These are phyloP conservation scores for Excoecaria agallocha DNA, from an alignment of 345 rosid genomes.

Conservation along the genomic window DNA sequence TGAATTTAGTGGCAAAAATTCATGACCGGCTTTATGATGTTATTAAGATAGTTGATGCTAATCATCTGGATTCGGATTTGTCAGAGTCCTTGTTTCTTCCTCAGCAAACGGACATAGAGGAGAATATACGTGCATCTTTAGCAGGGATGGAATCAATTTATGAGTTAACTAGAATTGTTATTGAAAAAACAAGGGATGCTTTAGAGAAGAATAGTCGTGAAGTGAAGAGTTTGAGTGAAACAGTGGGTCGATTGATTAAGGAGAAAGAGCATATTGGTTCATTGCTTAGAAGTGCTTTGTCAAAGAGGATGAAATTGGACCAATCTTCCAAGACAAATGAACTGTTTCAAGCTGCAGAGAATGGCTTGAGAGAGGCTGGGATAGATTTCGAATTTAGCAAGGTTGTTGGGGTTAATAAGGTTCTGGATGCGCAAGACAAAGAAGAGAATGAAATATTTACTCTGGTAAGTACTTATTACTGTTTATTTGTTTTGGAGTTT, in stretches of 20 bases:
- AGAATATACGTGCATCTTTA: conserved; percentile 77
- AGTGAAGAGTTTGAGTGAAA: conserved; percentile 67
- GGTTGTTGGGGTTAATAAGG: conserved; percentile 39
- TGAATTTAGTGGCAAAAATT: conserved; percentile 74
- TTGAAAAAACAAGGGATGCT: conserved; percentile 55
- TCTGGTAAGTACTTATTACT: conserved; percentile 51
- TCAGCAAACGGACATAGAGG: conserved; percentile 74
- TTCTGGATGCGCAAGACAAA: conserved; percentile 36
- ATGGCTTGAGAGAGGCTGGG: conserved; percentile 77
- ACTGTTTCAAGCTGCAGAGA: conserved; percentile 79
- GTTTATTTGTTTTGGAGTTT: background rate
- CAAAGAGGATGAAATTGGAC: conserved; percentile 57
- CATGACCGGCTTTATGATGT: conserved; percentile 65
- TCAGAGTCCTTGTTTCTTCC: conserved; percentile 89
- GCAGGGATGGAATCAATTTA: conserved; percentile 92
- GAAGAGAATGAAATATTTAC: conserved; percentile 78
- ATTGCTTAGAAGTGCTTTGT: conserved; percentile 80
- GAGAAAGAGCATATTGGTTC: conserved; percentile 93
- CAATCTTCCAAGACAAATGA: conserved; percentile 58
- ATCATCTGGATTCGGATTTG: conserved; percentile 59
- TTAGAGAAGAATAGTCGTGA: conserved; percentile 64
- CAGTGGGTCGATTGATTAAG: conserved; percentile 56
- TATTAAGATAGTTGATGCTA: conserved; percentile 55
- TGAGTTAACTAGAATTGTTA: conserved; percentile 59
- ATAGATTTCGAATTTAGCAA: conserved; percentile 60